Evolutionary conservation across 108 stramenopile species (phyloP).

Genomic region (Bacterosira constricta): DNA sequence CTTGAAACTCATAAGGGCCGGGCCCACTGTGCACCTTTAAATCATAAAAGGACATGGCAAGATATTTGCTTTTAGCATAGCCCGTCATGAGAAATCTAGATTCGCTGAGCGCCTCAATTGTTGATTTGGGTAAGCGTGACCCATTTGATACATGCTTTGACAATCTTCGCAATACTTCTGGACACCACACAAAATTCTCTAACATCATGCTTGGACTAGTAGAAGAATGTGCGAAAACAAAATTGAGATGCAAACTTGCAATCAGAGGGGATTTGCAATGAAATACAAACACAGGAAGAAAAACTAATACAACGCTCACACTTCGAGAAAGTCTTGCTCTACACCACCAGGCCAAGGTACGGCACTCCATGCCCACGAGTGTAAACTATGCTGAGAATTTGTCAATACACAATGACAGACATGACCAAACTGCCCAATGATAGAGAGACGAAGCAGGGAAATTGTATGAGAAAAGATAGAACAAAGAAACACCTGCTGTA

Average conservation of each 20-base stretch:
- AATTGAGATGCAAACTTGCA: no score
- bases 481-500: no score
- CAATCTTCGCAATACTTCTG: conserved; percentile 1
- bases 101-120: conserved; percentile 18
- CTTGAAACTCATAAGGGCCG: conserved; percentile 13
- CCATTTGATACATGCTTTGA: conserved; percentile 9
- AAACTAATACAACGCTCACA: no score
- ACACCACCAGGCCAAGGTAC: conserved; percentile 37
- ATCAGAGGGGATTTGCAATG: no score
- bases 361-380: conserved; percentile 23
- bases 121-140: background rate
- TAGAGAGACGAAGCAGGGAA: no score
- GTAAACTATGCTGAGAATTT: conserved; percentile 13
- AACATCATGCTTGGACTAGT: conserved; percentile 32
- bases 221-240: no score
- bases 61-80: conserved; percentile 10
- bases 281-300: no score
- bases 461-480: no score
- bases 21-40: conserved; percentile 5
- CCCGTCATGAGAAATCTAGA: conserved; percentile 20
- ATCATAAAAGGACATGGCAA: conserved; percentile 32
- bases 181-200: conserved; percentile 24
- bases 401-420: conserved; percentile 20
- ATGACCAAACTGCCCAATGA: no score
- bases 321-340: conserved; percentile 32